Evolutionary conservation across 345 rosid species (phyloP).

Genomic region (Gossypium sturtianum): DNA sequence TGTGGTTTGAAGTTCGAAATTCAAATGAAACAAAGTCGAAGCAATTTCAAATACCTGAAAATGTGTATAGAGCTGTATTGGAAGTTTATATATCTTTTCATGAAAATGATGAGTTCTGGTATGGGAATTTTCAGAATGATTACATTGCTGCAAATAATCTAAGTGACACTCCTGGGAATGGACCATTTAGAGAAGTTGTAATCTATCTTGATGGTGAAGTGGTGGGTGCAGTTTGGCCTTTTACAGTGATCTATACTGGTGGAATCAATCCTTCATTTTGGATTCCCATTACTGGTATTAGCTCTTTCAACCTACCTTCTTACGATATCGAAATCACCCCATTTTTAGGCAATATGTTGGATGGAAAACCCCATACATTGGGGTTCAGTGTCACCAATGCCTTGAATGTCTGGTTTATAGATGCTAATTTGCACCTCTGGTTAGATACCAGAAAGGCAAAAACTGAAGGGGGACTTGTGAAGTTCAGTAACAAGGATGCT

Average conservation of each 20-base stretch:
- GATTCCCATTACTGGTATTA: constrained; percentile 74
- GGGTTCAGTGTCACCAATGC: constrained; percentile 74
- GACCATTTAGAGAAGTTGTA: constrained; percentile 86
- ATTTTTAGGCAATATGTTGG: constrained; percentile 54
- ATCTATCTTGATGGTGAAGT: constrained; percentile 52
- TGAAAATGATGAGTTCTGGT: constrained; percentile 92
- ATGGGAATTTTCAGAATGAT: constrained; percentile 58
- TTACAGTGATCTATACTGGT: constrained; percentile 80
- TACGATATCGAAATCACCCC: constrained; percentile 79
- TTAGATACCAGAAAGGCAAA: constrained; percentile 35
- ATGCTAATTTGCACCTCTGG: constrained; percentile 94
- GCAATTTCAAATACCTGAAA: constrained; percentile 51
- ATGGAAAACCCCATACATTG: constrained; percentile 55
- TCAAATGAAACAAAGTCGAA: constrained; percentile 33
- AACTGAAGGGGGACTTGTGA: constrained; percentile 52
- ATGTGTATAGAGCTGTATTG: constrained; percentile 77
- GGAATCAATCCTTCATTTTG: constrained; percentile 74
- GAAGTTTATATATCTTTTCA: constrained; percentile 89
- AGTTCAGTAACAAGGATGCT: constrained; percentile 28
- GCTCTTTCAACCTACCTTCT: constrained; percentile 77
- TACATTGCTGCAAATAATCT: constrained; percentile 54
- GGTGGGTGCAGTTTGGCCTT: constrained; percentile 81
- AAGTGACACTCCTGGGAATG: constrained; percentile 52
- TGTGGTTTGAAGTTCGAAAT: constrained; percentile 70
- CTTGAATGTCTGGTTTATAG: constrained; percentile 71